Conservation (phyloP, 345 rosid genomes). For the Odontarrhena argentea region DNA sequence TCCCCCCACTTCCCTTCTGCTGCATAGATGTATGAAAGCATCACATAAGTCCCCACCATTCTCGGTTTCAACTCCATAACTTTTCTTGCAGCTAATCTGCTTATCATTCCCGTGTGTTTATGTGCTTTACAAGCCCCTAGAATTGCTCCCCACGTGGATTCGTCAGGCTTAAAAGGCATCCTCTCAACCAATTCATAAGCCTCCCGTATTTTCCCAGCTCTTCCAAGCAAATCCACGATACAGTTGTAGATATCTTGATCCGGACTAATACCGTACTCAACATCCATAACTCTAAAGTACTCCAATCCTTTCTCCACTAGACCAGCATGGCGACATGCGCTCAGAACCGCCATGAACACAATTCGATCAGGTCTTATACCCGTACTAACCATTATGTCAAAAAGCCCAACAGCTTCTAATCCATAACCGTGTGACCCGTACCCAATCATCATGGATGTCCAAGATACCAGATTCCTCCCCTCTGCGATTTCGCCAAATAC, state of each 20-base stretch:
- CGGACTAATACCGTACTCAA: constrained; percentile 50
- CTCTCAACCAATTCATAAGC: constrained; percentile 66
- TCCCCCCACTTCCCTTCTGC: constrained; percentile 81
- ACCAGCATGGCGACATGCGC: constrained; percentile 91
- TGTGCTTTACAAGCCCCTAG: constrained; percentile 83
- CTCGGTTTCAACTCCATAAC: constrained; percentile 64
- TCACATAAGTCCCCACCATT: constrained; percentile 65
- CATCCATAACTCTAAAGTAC: constrained; percentile 62
- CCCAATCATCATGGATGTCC: constrained; percentile 98
- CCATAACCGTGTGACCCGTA: constrained; percentile 85
- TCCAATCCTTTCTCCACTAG: constrained; percentile 77
- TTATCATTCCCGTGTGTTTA: constrained; percentile 48
- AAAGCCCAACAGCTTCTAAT: constrained; percentile 64
- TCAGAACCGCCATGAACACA: constrained; percentile 83
- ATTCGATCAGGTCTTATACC: constrained; percentile 75
- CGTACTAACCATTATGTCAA: constrained; percentile 74
- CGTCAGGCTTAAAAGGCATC: constrained; percentile 78
- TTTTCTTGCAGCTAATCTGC: constrained; percentile 67
- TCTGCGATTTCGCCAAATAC: constrained; percentile 54
- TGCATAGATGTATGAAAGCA: constrained; percentile 75
- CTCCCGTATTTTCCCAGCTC: constrained; percentile 84
- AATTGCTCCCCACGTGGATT: constrained; percentile 84
- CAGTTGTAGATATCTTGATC: constrained; percentile 76
- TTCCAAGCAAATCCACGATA: constrained; percentile 83
- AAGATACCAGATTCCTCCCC: constrained; percentile 64